These are phyloP conservation scores for Ogataea chonburiensis DNA, from an alignment of 805 yeast species.

Conservation along the genomic window DNA sequence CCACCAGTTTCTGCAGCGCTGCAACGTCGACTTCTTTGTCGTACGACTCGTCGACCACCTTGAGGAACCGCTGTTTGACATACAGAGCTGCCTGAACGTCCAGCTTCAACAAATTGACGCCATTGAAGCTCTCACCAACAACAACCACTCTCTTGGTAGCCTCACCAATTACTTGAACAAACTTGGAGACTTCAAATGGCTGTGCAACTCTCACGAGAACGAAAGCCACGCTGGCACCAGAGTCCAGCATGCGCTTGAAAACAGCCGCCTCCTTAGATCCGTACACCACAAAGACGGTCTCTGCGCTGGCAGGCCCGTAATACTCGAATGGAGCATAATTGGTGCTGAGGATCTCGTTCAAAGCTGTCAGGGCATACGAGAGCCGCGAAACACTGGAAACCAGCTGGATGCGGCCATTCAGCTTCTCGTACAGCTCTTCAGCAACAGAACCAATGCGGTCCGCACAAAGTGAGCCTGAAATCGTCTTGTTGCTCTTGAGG, in stretches of 20 bases:
- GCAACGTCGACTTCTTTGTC: conserved; percentile 25
- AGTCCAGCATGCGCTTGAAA: conserved; percentile 44
- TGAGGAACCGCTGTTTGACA: conserved; percentile 43
- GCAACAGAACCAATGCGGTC: conserved; percentile 41
- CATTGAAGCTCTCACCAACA: conserved; percentile 51
- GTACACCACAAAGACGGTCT: conserved; percentile 76
- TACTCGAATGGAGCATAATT: conserved; percentile 65
- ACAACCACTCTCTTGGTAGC: conserved; percentile 62
- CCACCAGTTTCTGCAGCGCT: conserved; percentile 33
- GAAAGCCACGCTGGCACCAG: conserved; percentile 53
- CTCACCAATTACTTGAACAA: conserved; percentile 56
- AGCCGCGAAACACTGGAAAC: conserved; percentile 36
- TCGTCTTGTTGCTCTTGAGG: conserved; percentile 48
- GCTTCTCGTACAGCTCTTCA: conserved; percentile 36
- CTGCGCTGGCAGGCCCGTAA: conserved; percentile 59
- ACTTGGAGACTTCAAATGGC: conserved; percentile 70
- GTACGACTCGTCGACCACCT: conserved; percentile 53
- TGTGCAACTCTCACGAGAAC: conserved; percentile 73
- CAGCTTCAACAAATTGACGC: conserved; percentile 50
- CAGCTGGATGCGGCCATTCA: conserved; percentile 25
- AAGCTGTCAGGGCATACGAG: conserved; percentile 44
- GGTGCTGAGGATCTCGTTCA: conserved; percentile 57
- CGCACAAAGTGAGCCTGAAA: conserved; percentile 44
- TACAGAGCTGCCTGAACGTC: conserved; percentile 75
- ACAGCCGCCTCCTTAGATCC: conserved; percentile 68